Percentiles rank a stretch among this genome's conserved stretches.
phyloP scores from a whole-genome alignment of 495 filamentous ascomycete genomes.

The Tetracladium setigerum region DNA sequence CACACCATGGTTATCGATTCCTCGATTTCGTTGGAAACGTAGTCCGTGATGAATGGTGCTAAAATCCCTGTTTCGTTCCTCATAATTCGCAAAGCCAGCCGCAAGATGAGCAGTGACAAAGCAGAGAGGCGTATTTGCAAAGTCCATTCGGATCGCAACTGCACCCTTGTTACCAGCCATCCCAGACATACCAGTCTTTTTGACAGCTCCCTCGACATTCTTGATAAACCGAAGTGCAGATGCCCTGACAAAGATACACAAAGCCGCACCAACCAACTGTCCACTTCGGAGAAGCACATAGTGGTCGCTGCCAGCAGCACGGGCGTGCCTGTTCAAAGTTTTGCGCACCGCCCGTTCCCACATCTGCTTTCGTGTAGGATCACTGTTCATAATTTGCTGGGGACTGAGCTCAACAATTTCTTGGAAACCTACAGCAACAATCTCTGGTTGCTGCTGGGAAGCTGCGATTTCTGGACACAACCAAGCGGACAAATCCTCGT shows the following conservation, averaged over 20 bases:
- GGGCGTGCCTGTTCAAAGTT: conserved; percentile 66
- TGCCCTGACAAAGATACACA: conserved; percentile 82
- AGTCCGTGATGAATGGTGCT: conserved; percentile 77
- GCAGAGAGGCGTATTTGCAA: conserved; percentile 85
- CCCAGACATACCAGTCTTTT: conserved; percentile 96
- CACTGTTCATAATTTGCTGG: conserved; percentile 98
- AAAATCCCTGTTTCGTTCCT: conserved; percentile 91
- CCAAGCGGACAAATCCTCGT: conserved; percentile 79
- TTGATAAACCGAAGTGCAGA: conserved; percentile 74
- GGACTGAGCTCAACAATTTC: conserved; percentile 96
- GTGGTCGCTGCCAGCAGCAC: conserved; percentile 52
- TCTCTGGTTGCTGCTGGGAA: conserved; percentile 55
- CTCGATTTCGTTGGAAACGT: conserved; percentile 80
- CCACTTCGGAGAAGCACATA: conserved; percentile 89
- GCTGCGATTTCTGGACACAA: conserved; percentile 52
- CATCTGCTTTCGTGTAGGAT: conserved; percentile 71
- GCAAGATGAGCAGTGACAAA: conserved; percentile 97
- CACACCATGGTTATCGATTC: conserved; percentile 74
- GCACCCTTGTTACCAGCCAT: conserved; percentile 98
- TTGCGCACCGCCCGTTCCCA: conserved; percentile 81
- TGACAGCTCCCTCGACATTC: conserved; percentile 91
- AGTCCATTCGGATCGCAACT: conserved; percentile 93
- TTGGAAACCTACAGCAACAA: conserved; percentile 88
- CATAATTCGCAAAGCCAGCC: conserved; percentile 94
- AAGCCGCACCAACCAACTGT: conserved; percentile 88